Evolutionary conservation across 352 stramenopile species (phyloP).

Genomic region (Phytophthora syringae): DNA sequence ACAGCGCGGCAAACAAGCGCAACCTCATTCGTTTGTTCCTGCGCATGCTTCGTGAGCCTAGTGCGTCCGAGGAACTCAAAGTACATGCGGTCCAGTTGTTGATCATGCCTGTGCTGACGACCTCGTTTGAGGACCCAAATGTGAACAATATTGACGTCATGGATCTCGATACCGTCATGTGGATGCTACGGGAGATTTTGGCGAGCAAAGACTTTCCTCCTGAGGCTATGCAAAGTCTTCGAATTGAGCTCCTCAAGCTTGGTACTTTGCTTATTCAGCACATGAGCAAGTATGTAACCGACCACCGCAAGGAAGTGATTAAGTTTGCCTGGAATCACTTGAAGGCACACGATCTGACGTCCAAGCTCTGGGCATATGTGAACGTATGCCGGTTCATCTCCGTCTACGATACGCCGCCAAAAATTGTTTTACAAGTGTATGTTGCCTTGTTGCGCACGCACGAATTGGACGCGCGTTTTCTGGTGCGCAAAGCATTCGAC

Average conservation of each 20-base stretch:
- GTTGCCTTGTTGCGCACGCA: slow-evolving; percentile 94
- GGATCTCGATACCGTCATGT: slow-evolving; percentile 86
- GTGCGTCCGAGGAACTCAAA: slow-evolving; percentile 90
- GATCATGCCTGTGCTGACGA: slow-evolving; percentile 93
- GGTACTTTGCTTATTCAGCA: slow-evolving; percentile 96
- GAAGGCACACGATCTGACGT: slow-evolving; percentile 94
- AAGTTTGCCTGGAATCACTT: slow-evolving; percentile 99
- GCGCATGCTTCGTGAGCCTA: slow-evolving; percentile 79
- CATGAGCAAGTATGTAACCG: slow-evolving; percentile 92
- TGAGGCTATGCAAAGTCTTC: slow-evolving; percentile 79
- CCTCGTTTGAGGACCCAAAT: slow-evolving; percentile 82
- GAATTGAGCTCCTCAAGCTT: slow-evolving; percentile 95
- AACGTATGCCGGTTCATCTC: slow-evolving; percentile 97
- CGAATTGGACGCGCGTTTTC: slow-evolving; percentile 94
- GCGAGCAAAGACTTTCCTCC: slow-evolving; percentile 82
- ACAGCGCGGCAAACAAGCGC: slow-evolving; percentile 74
- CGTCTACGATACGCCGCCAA: slow-evolving; percentile 95
- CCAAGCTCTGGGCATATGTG: slow-evolving; percentile 98
- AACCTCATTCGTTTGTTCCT: slow-evolving; percentile 92
- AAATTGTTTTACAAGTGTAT: slow-evolving; percentile 98
- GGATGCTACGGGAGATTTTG: slow-evolving; percentile 90
- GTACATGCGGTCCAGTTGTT: slow-evolving; percentile 93
- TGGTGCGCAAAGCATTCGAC: slow-evolving; percentile 95
- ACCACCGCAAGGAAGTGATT: slow-evolving; percentile 97
- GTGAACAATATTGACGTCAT: slow-evolving; percentile 87